A percentile compares a stretch with the other conserved stretches of the same genome.
phyloP scores from a whole-genome alignment of 176 grass and related monocot genomes.

The Miscanthus lutarioriparius region DNA sequence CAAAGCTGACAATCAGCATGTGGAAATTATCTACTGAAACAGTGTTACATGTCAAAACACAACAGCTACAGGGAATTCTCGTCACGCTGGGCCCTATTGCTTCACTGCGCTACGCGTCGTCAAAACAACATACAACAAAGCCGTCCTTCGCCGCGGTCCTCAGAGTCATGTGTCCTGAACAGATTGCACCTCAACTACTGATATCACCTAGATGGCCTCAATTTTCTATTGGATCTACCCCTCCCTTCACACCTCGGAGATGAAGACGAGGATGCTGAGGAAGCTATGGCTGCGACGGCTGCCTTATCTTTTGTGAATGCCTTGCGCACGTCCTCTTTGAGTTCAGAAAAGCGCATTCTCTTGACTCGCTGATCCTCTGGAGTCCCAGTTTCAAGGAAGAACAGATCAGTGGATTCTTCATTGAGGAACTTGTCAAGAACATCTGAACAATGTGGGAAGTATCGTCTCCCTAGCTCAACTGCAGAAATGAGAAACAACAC shows the following conservation, averaged over 20 bases:
- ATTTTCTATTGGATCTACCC: conserved; percentile 25
- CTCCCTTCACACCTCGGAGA: conserved; percentile 29
- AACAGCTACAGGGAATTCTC: conserved; percentile 17
- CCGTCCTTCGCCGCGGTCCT: not conserved
- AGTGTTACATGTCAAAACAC: conserved; percentile 16
- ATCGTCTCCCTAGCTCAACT: conserved; percentile 81
- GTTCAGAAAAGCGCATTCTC: conserved; percentile 73
- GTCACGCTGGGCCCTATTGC: not conserved
- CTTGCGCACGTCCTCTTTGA: conserved; percentile 81
- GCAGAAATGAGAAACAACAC: conserved; percentile 21
- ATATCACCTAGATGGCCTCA: conserved; percentile 1
- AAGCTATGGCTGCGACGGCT: conserved; percentile 33
- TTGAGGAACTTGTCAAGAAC: conserved; percentile 94
- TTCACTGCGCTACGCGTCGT: not conserved
- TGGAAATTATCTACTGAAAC: conserved; percentile 16
- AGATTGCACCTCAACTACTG: not conserved
- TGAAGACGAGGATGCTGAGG: conserved; percentile 45
- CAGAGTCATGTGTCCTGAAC: not conserved
- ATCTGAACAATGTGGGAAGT: conserved; percentile 80
- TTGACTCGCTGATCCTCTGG: conserved; percentile 68
- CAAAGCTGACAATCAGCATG: not conserved
- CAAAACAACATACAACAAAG: conserved; percentile 14
- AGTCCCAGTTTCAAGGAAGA: conserved; percentile 72
- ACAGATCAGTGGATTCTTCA: conserved; percentile 59
- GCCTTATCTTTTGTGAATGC: conserved; percentile 95